phyloP scores from a whole-genome alignment of 2,329 filamentous ascomycete genomes.

The Berkeleyomyces basicola region DNA sequence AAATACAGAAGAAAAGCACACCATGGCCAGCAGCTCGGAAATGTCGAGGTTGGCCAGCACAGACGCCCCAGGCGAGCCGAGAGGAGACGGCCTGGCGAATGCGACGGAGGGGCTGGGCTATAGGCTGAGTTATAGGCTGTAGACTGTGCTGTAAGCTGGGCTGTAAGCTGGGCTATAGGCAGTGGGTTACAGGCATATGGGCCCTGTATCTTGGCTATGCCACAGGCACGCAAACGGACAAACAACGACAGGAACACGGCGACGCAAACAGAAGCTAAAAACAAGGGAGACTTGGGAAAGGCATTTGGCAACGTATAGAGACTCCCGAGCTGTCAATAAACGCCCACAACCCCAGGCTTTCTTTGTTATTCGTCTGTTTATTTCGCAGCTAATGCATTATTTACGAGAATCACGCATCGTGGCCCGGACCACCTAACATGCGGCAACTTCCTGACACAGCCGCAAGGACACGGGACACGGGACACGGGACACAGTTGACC shows the following conservation, averaged over 20 bases:
- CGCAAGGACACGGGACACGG: too few species aligned
- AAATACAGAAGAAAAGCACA: background rate
- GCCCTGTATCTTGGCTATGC: background rate
- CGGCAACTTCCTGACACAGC: too few species aligned
- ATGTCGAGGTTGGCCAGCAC: background rate
- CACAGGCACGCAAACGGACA: background rate
- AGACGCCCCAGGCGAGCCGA: background rate
- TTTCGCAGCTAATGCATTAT: too few species aligned
- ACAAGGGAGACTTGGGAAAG: too few species aligned
- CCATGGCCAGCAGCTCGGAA: background rate
- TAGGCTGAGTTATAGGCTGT: background rate
- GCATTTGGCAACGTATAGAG: too few species aligned
- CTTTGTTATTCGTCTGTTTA: too few species aligned
- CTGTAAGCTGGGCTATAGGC: background rate
- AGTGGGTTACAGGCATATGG: background rate
- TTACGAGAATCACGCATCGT: too few species aligned
- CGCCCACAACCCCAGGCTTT: too few species aligned
- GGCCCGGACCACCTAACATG: too few species aligned
- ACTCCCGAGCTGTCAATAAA: too few species aligned
- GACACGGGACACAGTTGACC: too few species aligned
- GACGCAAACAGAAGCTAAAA: too few species aligned
- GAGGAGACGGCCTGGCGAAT: background rate
- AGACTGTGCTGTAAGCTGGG: background rate
- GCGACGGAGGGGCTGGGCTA: background rate
- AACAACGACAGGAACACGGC: background rate